phyloP scores from a whole-genome alignment of 192 early-diverging fungal genomes.

The Gonapodya prolifera region DNA sequence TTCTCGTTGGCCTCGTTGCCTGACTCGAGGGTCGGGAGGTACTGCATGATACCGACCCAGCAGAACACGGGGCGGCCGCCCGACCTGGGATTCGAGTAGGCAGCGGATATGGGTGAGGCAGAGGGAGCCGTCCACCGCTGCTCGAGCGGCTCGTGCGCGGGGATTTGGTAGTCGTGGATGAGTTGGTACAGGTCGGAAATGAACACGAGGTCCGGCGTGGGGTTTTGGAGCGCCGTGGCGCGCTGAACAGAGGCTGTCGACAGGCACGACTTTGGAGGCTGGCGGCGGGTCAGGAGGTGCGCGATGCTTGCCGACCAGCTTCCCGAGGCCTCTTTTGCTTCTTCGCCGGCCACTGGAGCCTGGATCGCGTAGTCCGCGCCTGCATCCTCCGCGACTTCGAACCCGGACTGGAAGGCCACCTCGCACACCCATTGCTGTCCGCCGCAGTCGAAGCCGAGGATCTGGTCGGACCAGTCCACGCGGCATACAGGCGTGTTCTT shows the following conservation, averaged over 20 bases:
- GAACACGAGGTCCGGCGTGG: background rate
- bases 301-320: background rate
- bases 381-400: background rate
- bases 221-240: too few relatives aligned
- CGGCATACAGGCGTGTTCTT: background rate
- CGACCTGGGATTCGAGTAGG: background rate
- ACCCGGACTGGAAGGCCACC: background rate
- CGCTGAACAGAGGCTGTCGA: too few relatives aligned
- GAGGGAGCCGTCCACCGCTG: background rate
- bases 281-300: background rate
- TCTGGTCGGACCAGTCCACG: background rate
- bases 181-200: background rate
- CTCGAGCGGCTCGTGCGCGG: background rate
- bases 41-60: background rate
- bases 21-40: background rate
- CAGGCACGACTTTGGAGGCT: too few relatives aligned
- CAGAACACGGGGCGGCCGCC: background rate
- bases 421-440: background rate
- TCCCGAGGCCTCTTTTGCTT: too few relatives aligned
- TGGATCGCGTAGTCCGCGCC: too few relatives aligned
- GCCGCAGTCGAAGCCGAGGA: background rate
- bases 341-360: background rate
- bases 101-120: background rate
- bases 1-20: background rate
- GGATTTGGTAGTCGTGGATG: too few relatives aligned